Base-by-base conservation (phyloP, 2,329 filamentous ascomycete species). In the Erysiphe neolycopersici region DNA sequence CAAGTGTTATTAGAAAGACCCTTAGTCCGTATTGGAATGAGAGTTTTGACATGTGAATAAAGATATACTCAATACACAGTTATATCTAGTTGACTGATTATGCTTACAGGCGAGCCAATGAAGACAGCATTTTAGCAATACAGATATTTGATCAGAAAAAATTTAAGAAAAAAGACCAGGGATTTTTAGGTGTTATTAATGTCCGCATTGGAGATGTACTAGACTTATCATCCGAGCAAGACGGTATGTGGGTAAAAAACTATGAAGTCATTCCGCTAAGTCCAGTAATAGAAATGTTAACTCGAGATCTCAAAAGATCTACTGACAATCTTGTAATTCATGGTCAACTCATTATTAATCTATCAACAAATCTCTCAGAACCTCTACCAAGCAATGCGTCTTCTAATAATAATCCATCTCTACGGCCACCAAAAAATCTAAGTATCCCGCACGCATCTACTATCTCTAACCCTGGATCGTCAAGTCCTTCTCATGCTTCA, bases 141-240 rank as follows among this genome's bases (percentile, higher is more conserved):
- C 89, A 98, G 59, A 93, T 98, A 44, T 98, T 98, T 59, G 89
- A 98, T 62, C 89, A 98, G 63, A 94, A 94, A 67, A 98, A 98
- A 65, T 98, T 98, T 66, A 98, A 98, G 69, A 98, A 98, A 73
- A 98, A 95, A 83, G 89, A 98, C 54, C 89, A 98, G 60, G 89
- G 89, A 9, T 98, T 98, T 58, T 68, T 98, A 6, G 89, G 89
- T 46, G 89, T 98, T 44, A 94, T 98, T 57, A 98, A 98, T 59
- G 79, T 98, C 54, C 78, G 85, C 46, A 79, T 98, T 52, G 89
- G 89, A 54, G 85, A 91, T 67, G 79, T 89, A 35, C 83, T 98
- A 53, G 87, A 94, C 58, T 66, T 98, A 50, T 77, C 81, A 49
- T 73, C 82, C 46, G 84, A 85, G 46, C 80, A 83, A 50, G 89